phyloP scores from a whole-genome alignment of 2,329 filamentous ascomycete genomes.

The Colletotrichum australisinense region DNA sequence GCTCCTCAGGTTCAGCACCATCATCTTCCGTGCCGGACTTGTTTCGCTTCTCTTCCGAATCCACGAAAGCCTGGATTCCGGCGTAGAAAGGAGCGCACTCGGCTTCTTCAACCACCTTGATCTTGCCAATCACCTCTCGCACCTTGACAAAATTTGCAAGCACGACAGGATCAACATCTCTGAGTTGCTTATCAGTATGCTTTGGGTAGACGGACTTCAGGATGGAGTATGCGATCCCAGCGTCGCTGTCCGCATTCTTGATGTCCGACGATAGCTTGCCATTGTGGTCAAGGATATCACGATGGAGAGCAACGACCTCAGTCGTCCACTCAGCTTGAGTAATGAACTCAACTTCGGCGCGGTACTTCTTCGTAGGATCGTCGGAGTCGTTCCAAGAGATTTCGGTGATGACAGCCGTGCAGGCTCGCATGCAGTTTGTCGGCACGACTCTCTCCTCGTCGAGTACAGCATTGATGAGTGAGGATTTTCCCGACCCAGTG shows the following conservation, averaged over 20 bases:
- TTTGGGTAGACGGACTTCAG: constrained; percentile 58
- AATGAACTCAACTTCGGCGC: constrained; percentile 70
- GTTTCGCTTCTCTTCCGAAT: constrained; percentile 3
- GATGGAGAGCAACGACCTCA: constrained; percentile 60
- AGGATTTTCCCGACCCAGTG: constrained; percentile 72
- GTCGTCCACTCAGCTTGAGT: constrained; percentile 60
- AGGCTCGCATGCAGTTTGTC: constrained; percentile 67
- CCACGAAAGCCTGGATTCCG: constrained; percentile 14
- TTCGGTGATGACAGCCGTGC: constrained; percentile 71
- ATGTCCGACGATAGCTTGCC: constrained; percentile 51
- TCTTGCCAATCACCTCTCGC: neutral
- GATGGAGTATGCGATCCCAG: constrained; percentile 52
- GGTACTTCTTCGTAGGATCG: constrained; percentile 52
- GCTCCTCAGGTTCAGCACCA: neutral
- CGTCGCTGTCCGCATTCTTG: constrained; percentile 56
- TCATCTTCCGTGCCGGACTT: neutral
- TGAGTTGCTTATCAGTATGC: constrained; percentile 23
- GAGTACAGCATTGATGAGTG: constrained; percentile 71
- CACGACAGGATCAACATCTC: neutral
- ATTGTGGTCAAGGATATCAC: constrained; percentile 56
- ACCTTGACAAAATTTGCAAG: neutral
- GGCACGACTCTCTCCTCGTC: constrained; percentile 65
- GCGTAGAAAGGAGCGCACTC: neutral
- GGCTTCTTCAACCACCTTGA: neutral
- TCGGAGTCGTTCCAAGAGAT: constrained; percentile 65